phyloP scores from a whole-genome alignment of 352 stramenopile genomes.

The Pythium plurisporium region DNA sequence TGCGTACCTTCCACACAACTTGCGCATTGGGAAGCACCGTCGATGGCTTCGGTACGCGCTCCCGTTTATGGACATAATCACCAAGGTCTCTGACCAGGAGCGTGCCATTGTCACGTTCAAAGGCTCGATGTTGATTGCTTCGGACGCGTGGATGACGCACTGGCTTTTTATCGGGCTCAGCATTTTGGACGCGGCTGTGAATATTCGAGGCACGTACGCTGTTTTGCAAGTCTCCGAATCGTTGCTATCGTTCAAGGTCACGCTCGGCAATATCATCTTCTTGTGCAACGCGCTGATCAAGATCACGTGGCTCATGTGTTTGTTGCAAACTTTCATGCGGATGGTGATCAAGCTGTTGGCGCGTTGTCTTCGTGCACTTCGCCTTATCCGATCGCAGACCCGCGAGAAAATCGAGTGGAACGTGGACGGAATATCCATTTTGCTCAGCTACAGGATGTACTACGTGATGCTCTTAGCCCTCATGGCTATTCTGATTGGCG shows the following conservation, averaged over 20 bases:
- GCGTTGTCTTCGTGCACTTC: slow-evolving; percentile 28
- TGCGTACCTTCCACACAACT: slow-evolving; percentile 32
- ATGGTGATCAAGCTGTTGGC: slow-evolving; percentile 29
- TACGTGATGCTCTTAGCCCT: slow-evolving; percentile 41
- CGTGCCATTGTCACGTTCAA: slow-evolving; percentile 47
- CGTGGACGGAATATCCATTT: slow-evolving; percentile 40
- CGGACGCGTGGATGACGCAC: slow-evolving; percentile 60
- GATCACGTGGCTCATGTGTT: slow-evolving; percentile 59
- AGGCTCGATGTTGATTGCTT: slow-evolving; percentile 44
- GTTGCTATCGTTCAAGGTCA: slow-evolving; percentile 43
- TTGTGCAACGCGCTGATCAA: slow-evolving; percentile 38
- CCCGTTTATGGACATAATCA: slow-evolving; percentile 38
- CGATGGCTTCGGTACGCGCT: slow-evolving; percentile 33
- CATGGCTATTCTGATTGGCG: slow-evolving; percentile 31
- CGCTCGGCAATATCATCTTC: slow-evolving; percentile 52
- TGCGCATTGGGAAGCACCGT: slow-evolving; percentile 29
- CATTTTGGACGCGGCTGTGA: slow-evolving; percentile 42
- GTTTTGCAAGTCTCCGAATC: slow-evolving; percentile 40
- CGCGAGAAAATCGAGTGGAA: slow-evolving; percentile 40
- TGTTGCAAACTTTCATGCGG: slow-evolving; percentile 34
- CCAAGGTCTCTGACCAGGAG: slow-evolving; percentile 26
- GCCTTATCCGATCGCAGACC: slow-evolving; percentile 30
- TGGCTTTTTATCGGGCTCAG: slow-evolving; percentile 58
- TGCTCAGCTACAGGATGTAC: slow-evolving; percentile 54
- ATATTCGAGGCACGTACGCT: slow-evolving; percentile 41